These are phyloP conservation scores for Fusarium circinatum DNA, from an alignment of 2,329 filamentous ascomycete genomes.

Conservation along the genomic window DNA sequence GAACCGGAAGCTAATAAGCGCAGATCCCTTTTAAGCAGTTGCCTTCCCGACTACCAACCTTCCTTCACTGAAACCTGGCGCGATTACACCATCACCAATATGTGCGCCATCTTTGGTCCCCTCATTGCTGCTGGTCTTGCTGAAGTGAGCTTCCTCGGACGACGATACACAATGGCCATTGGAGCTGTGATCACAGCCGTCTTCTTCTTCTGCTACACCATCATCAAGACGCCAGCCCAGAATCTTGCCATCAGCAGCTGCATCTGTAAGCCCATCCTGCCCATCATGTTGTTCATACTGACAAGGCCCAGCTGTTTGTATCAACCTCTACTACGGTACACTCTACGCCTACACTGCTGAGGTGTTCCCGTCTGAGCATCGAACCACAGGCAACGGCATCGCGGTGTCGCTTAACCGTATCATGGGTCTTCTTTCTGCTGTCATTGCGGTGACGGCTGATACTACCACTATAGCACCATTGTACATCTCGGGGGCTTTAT, in stretches of 20 bases:
- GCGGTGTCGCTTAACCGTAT: slow-evolving; percentile 53
- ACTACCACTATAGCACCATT: slow-evolving; percentile 71
- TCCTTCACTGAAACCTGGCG: not conserved
- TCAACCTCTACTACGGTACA: slow-evolving; percentile 79
- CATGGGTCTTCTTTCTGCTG: slow-evolving; percentile 20
- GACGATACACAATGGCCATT: not conserved
- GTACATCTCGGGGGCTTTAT: slow-evolving; percentile 73
- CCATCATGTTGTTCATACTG: rapidly evolving
- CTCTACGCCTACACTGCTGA: slow-evolving; percentile 72
- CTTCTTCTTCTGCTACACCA: not conserved
- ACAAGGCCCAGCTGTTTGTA: slow-evolving; percentile 59
- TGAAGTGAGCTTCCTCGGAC: not conserved
- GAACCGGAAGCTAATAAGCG: rapidly evolving
- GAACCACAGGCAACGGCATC: slow-evolving; percentile 61
- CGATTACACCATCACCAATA: not conserved
- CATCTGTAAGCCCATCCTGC: not conserved
- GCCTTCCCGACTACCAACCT: not conserved
- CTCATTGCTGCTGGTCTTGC: not conserved
- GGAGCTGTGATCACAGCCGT: not conserved
- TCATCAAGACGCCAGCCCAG: not conserved
- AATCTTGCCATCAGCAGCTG: not conserved
- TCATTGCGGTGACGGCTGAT: slow-evolving; percentile 59
- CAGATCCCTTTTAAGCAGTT: slow-evolving; percentile 1
- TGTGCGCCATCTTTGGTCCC: not conserved
- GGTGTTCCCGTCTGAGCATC: slow-evolving; percentile 72